A percentile compares a stretch with the other conserved stretches of the same genome.
Evolutionary conservation across 2,329 filamentous ascomycete species (phyloP).

Genomic region (Hirsutella thompsonii): DNA sequence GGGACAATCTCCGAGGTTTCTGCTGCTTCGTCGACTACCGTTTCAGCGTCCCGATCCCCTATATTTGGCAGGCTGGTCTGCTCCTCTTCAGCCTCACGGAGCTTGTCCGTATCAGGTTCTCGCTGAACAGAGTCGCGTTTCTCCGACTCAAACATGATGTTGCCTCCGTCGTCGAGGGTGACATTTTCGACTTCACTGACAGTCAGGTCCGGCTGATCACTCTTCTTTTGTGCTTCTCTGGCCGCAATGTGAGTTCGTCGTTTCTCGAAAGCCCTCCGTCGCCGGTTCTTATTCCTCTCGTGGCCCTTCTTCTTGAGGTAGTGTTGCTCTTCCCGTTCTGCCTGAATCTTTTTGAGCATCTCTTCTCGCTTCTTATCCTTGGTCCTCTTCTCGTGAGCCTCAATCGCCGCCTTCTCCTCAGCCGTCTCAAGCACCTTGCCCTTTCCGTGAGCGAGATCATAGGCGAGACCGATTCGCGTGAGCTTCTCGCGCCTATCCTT

Average conservation of each 20-base stretch:
- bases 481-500: constrained; percentile 58
- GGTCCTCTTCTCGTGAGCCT: constrained; percentile 29
- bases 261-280: constrained; percentile 42
- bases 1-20: background rate
- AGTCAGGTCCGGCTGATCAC: too few species aligned
- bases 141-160: too few species aligned
- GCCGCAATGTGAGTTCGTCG: constrained; percentile 5
- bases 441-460: constrained; percentile 59
- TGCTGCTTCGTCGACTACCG: too few species aligned
- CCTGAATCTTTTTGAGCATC: constrained; percentile 26
- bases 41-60: too few species aligned
- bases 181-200: too few species aligned
- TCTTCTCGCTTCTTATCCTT: constrained; percentile 23
- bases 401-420: constrained; percentile 33
- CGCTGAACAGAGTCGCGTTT: too few species aligned
- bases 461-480: constrained; percentile 53
- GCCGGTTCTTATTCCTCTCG: constrained; percentile 60
- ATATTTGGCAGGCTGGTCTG: too few species aligned
- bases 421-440: constrained; percentile 35
- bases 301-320: constrained; percentile 24
- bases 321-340: constrained; percentile 22
- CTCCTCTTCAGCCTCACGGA: too few species aligned
- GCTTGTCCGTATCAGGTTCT: too few species aligned
- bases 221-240: constrained; percentile 8
- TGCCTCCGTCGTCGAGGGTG: too few species aligned